A percentile compares a stretch with the other conserved stretches of the same genome.
phyloP scores from a whole-genome alignment of 1,284 basidiomycete genomes.

The Termitomyces sp. region DNA sequence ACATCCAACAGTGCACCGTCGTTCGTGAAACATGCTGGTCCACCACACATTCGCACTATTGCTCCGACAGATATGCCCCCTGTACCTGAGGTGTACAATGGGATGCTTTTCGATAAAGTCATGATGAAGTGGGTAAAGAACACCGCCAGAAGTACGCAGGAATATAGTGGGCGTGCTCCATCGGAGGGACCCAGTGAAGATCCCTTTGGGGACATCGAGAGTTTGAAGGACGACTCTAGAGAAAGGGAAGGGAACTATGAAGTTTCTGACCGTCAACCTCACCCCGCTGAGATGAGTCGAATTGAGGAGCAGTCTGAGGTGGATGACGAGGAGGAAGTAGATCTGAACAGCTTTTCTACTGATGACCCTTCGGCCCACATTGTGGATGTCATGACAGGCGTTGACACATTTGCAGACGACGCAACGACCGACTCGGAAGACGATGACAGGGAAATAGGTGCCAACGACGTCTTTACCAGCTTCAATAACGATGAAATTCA shows the following conservation, averaged over 20 bases:
- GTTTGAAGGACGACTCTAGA: conserved; percentile 57
- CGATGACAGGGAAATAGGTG: conserved; percentile 26
- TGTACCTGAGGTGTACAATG: conserved; percentile 73
- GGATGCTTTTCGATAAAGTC: conserved; percentile 80
- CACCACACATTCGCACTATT: conserved; percentile 71
- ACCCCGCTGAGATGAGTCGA: conserved; percentile 37
- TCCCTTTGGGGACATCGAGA: conserved; percentile 84
- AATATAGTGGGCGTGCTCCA: conserved; percentile 34
- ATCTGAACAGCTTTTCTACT: conserved; percentile 67
- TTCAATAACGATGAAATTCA: conserved; percentile 40
- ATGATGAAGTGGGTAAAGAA: conserved; percentile 82
- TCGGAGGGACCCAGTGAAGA: conserved; percentile 68
- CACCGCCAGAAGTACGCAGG: conserved; percentile 34
- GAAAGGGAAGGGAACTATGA: conserved; percentile 28
- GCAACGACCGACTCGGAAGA: conserved; percentile 49
- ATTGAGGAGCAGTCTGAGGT: conserved; percentile 50
- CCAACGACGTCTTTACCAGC: conserved; percentile 25
- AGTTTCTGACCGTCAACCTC: conserved; percentile 15
- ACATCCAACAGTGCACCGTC: conserved; percentile 69
- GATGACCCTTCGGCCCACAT: conserved; percentile 51
- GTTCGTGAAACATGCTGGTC: conserved; percentile 80
- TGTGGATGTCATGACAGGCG: conserved; percentile 44
- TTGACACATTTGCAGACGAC: conserved; percentile 34
- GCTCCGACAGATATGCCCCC: conserved; percentile 73
- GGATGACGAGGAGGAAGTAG: conserved; percentile 58